These are phyloP conservation scores for Ganoderma leucocontextum DNA, from an alignment of 1,284 basidiomycete genomes.

Conservation along the genomic window DNA sequence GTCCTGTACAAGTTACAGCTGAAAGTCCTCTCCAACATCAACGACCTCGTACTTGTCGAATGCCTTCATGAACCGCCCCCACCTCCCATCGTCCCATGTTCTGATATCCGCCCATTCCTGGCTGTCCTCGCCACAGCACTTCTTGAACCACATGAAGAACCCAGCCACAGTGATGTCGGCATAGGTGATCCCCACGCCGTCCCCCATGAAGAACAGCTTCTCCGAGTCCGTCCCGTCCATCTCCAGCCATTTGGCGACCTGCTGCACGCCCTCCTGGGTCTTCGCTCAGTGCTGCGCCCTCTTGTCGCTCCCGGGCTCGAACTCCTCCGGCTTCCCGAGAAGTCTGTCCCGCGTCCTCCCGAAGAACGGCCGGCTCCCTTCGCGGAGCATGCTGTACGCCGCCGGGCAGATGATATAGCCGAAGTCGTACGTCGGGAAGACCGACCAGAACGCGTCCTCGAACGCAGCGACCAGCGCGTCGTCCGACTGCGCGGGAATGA, in stretches of 20 bases:
- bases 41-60: constrained; percentile 43
- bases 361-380: constrained; percentile 47
- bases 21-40: constrained; percentile 14
- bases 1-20: not conserved
- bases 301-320: constrained; percentile 37
- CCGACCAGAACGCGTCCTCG: constrained; percentile 30
- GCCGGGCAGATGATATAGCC: constrained; percentile 32
- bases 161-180: constrained; percentile 25
- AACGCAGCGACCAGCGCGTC: constrained; percentile 46
- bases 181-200: constrained; percentile 32
- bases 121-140: constrained; percentile 45
- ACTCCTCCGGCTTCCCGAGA: constrained; percentile 48
- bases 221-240: constrained; percentile 40
- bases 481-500: constrained; percentile 35
- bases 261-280: constrained; percentile 41
- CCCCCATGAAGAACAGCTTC: constrained; percentile 39
- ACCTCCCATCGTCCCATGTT: constrained; percentile 48
- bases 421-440: constrained; percentile 6
- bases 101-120: constrained; percentile 48
- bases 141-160: constrained; percentile 42
- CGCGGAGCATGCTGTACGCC: constrained; percentile 39
- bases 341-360: constrained; percentile 44
- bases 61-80: constrained; percentile 44
- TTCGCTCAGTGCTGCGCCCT: constrained; percentile 42
- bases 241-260: constrained; percentile 42